Evolutionary conservation across 805 yeast species (phyloP).

Genomic region (Yamadazyma philogaea): DNA sequence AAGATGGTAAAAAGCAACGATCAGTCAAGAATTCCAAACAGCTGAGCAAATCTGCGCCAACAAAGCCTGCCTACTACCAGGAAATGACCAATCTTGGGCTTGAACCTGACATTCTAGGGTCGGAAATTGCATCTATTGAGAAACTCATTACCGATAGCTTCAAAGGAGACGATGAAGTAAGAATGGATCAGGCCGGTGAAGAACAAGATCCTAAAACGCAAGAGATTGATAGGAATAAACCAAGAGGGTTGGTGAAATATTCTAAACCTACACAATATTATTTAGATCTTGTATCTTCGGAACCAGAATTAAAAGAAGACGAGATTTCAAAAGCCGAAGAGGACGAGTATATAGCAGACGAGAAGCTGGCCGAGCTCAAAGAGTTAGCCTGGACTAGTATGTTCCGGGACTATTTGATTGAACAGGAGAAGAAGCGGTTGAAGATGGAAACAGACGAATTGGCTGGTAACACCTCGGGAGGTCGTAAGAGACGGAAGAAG

Average conservation of each 20-base stretch:
- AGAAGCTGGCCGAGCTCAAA: constrained; percentile 47
- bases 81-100: constrained; percentile 6
- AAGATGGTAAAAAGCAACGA: neutral
- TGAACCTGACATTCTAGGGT: constrained; percentile 6
- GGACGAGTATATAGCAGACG: constrained; percentile 60
- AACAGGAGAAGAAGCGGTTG: constrained; percentile 79
- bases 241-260: constrained; percentile 47
- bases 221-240: constrained; percentile 27
- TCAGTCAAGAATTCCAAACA: neutral
- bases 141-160: neutral
- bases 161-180: neutral
- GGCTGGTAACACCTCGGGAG: constrained; percentile 63
- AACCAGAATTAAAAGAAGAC: constrained; percentile 54
- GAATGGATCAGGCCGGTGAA: neutral
- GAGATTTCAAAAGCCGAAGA: constrained; percentile 73
- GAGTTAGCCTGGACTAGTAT: constrained; percentile 87
- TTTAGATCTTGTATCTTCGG: constrained; percentile 52
- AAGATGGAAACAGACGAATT: constrained; percentile 84
- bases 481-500: constrained; percentile 40
- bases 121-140: neutral
- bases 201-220: constrained; percentile 11
- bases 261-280: constrained; percentile 60
- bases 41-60: neutral
- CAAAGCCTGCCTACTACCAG: neutral
- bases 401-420: constrained; percentile 80